Evolutionary conservation across 495 filamentous ascomycete species (phyloP), one percentile per base, ranked within the genome.

Genomic region (Aspergillus sclerotioniger): DNA sequence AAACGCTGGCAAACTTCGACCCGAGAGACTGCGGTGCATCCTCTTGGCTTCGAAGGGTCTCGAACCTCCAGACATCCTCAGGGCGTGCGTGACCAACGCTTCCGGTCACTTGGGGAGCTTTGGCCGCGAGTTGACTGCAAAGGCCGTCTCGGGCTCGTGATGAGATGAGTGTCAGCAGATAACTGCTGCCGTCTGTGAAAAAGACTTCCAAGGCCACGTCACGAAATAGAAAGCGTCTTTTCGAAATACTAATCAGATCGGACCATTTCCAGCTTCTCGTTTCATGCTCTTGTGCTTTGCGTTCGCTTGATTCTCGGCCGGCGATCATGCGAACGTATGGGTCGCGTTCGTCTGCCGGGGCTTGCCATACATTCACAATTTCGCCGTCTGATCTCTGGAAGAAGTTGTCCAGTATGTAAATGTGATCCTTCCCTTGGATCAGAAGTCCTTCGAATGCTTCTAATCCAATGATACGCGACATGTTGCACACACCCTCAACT

Each of bases 161-260:
- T 33, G 88, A 89, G 44, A 89, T 87, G 2, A 90, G 86, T 0
- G 92, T 96, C 31, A 98, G 72, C 25, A 98, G 80, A 69, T 96
- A 98, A 73, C 95, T 98, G 45, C 90, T 86, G 10, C 94, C 94
- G 74, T 98, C 95, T 0, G 91, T 88, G 68, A 98, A 98, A 77
- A 98, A 98, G 3, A 97, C 80, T 67, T 98, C 94, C 29, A 98
- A 84, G 0, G 90, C 92, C 37, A 98, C 94, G 68, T 98, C 94
- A 21, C 94, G 88, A 71, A 96, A 96, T 1, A 98, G 77, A 72
- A 97, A 98, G 21, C 92, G 86, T 13, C 94, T 83, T 71, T 98
- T 98, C 13, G 92, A 97, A n/a, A 97, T 88, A 72, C 93, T 98
- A 61, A 96, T 87, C 51, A 97, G 82, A 66, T 97, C 94, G 20